These are phyloP conservation scores for Cadophora malorum DNA, from an alignment of 2,329 filamentous ascomycete genomes.

Conservation along the genomic window DNA sequence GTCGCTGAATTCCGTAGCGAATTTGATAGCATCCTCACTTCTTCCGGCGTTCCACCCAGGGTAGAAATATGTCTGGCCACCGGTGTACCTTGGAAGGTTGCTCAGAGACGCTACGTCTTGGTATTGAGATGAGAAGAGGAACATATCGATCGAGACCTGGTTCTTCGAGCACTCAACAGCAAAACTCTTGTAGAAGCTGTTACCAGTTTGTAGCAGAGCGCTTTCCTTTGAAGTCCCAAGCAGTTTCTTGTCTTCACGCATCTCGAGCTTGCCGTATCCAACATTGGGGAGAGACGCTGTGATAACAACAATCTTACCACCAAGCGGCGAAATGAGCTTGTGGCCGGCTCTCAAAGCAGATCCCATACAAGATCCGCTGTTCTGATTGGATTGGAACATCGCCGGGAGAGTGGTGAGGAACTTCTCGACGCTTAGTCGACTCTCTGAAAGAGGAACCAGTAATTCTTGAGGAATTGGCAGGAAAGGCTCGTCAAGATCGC, in stretches of 20 bases:
- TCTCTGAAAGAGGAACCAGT: slow-evolving; percentile 86
- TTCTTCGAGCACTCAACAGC: slow-evolving; percentile 99
- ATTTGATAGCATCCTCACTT: slow-evolving; percentile 95
- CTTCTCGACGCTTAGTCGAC: slow-evolving; percentile 86
- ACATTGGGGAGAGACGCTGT: slow-evolving; percentile 90
- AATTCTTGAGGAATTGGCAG: slow-evolving; percentile 92
- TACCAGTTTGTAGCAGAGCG: slow-evolving; percentile 84
- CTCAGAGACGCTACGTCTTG: slow-evolving; percentile 97
- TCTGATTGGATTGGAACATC: slow-evolving; percentile 97
- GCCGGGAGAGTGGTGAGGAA: slow-evolving; percentile 90
- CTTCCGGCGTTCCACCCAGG: slow-evolving; percentile 94
- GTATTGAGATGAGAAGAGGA: slow-evolving; percentile 93
- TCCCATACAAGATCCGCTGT: slow-evolving; percentile 90
- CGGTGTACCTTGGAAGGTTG: slow-evolving; percentile 94
- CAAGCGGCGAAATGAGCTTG: slow-evolving; percentile 92
- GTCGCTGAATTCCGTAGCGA: slow-evolving; percentile 95
- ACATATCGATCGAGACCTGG: slow-evolving; percentile 98
- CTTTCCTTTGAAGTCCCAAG: slow-evolving; percentile 94
- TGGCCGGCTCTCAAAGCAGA: slow-evolving; percentile 91
- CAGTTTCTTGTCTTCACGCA: slow-evolving; percentile 95
- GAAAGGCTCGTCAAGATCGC: slow-evolving; percentile 95
- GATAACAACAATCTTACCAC: slow-evolving; percentile 92
- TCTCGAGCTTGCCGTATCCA: slow-evolving; percentile 86
- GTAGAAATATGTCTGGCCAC: slow-evolving; percentile 98
- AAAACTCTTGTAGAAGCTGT: slow-evolving; percentile 98